phyloP scores from a whole-genome alignment of 257 asterid species.

The Jaltomata sinuosa region DNA sequence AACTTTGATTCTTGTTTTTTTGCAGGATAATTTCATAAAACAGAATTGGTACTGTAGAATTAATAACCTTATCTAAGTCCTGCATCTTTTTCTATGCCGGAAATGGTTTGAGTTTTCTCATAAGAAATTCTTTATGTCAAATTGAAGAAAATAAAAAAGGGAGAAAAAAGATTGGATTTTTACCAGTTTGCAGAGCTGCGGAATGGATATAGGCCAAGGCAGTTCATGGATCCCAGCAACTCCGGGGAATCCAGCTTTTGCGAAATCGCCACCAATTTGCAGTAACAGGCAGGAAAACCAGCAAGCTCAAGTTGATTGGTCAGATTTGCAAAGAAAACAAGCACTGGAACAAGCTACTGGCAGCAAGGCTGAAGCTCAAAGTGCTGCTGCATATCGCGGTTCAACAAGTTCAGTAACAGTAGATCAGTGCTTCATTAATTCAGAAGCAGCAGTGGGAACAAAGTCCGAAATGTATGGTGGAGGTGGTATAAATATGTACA shows the following conservation, averaged over 20 bases:
- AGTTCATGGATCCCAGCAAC: constrained; percentile 54
- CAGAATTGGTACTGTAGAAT: background rate
- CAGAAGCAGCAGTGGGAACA: constrained; percentile 15
- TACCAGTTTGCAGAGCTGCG: constrained; percentile 19
- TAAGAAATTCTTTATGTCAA: background rate
- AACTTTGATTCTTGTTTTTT: background rate
- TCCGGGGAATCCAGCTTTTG: constrained; percentile 44
- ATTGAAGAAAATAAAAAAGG: background rate
- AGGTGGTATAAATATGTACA: background rate
- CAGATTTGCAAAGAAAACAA: background rate
- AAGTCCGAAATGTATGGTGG: constrained; percentile 7
- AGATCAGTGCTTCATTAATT: constrained; percentile 8
- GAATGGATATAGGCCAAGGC: constrained; percentile 42
- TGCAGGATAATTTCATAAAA: background rate
- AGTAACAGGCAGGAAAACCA: constrained; percentile 10
- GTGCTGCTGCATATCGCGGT: constrained; percentile 12
- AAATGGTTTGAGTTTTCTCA: background rate
- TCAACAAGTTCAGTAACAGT: constrained; percentile 3
- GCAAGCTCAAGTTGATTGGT: constrained; percentile 9
- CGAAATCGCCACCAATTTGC: constrained; percentile 30
- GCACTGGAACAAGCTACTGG: background rate
- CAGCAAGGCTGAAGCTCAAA: constrained; percentile 5
- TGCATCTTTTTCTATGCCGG: background rate
- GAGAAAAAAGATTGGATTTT: constrained; percentile 14
- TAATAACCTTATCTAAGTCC: background rate